Evolutionary conservation across 805 yeast genomes (phyloP), one percentile per base, ranked within the genome.

Genomic region (Candida tammaniensis): DNA sequence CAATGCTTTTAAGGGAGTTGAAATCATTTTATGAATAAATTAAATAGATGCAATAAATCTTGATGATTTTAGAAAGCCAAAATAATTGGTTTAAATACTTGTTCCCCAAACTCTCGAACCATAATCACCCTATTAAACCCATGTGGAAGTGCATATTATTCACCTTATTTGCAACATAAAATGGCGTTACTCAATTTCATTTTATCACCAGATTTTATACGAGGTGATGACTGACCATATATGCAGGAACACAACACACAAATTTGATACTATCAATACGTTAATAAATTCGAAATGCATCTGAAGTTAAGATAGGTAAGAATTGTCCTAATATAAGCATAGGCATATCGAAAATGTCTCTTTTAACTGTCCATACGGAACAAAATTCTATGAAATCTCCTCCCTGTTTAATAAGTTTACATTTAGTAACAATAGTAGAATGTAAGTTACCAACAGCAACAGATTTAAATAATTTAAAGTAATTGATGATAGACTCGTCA

Each of bases 291-390:
- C 65, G 36, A 11, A 58, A 54, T 1, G 59, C 58, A 19, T 59
- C 64, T 3, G 42, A 30, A 4, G 42, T 25, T 22, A 82, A 58
- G 2, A 82, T 73, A 1, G 93, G 93, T 27, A 84, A 53, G 49
- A 84, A 82, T 51, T 86, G 91, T 0, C 95, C 95, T 28, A 84
- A 81, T 13, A 86, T 78, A 50, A 86, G 64, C 86, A 85, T 79
- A 6, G 95, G 94, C 30, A 86, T 77, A 57, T 84, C 91, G 59
- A 84, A 86, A 30, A 81, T 77, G 59, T 86, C 95, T 46, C 93
- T 64, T 46, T 83, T 83, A 11, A 86, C 86, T 0, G 95, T 86
- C 88, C 93, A 83, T 11, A 86, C 86, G 26, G 86, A 78, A 24
- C 88, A 80, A 48, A 88, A 84, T 40, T 76, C 76, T 16, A 80